A percentile compares a stretch with the other conserved stretches of the same genome.
phyloP scores from a whole-genome alignment of 805 yeast species.

The Wickerhamiella lipophila region DNA sequence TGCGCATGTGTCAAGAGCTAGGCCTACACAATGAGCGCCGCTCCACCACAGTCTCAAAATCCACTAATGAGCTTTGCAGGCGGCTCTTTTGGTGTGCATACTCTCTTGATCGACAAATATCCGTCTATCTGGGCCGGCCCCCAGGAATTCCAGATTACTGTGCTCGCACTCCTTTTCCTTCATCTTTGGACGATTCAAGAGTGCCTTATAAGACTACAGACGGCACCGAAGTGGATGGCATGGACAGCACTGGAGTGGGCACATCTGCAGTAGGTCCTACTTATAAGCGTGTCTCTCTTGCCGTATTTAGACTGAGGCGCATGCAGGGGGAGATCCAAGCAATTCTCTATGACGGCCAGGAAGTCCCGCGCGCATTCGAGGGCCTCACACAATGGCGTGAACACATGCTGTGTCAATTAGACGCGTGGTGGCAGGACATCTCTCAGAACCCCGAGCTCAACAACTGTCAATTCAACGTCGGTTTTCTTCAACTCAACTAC shows the following conservation, averaged over 20 bases:
- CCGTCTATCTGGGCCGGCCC: conserved; percentile 78
- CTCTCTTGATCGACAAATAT: conserved; percentile 71
- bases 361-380: conserved; percentile 51
- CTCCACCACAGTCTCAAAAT: conserved; percentile 19
- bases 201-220: conserved; percentile 32
- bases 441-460: conserved; percentile 46
- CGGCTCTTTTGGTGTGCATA: conserved; percentile 84
- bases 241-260: no score
- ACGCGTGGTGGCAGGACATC: conserved; percentile 46
- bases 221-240: conserved; percentile 2
- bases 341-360: conserved; percentile 56
- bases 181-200: conserved; percentile 52
- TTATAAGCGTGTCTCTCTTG: conserved; percentile 53
- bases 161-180: conserved; percentile 59
- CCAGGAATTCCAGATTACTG: conserved; percentile 78
- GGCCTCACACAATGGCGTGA: conserved; percentile 50
- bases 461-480: conserved; percentile 63
- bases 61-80: conserved; percentile 46
- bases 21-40: conserved; percentile 63
- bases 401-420: conserved; percentile 39
- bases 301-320: conserved; percentile 56
- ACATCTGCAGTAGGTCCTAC: conserved; percentile 34
- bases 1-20: conserved; percentile 68
- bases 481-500: conserved; percentile 62
- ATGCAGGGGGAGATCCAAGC: conserved; percentile 69